Evolutionary conservation across 1,139 yeast genomes (phyloP), one percentile per base, ranked within the genome.

Genomic region (Sugiyamaella pinicola): DNA sequence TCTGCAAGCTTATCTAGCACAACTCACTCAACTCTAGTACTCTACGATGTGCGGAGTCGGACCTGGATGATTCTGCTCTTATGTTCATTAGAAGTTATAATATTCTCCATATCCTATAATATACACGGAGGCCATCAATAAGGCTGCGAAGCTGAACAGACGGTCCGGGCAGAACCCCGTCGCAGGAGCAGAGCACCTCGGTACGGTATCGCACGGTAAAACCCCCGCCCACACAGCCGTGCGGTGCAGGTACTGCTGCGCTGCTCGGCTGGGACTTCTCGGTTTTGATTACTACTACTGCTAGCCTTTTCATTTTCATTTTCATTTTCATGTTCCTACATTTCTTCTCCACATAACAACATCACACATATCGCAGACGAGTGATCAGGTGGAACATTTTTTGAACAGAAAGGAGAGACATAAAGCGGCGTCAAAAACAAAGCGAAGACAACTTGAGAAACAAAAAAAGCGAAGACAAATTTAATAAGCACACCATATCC

Each of bases 181-280:
- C n/a, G 31, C 31, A n/a, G 8, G 31, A 26, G 12, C 10, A 6
- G 9, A n/a, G 31, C 31, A 26, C 31, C 31, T 26, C 31, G 31
- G 31, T 26, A 26, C 31, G 31, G 31, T 3, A 26, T 26, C 31
- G 31, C 9, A n/a, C 31, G 31, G 31, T 26, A 9, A 26, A 10
- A 3, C 31, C 31, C 31, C 31, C n/a, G n/a, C 31, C 31, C 31
- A n/a, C 31, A 3, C 31, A 26, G 31, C 31, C 31, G 31, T 26
- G 12, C 31, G 31, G 12, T 26, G 31, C 28, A 24, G 34, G n/a
- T 8, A n/a, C 34, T 29, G 5, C 34, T 29, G 13, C 13, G 34
- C 34, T n/a, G 13, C 26, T 37, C 41, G 41, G 41, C 42, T 38
- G 42, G 42, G 42, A 19, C 42, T 38, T 38, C 42, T 38, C 42